A percentile compares a stretch with the other conserved stretches of the same genome.
These are phyloP conservation scores for Sporisorium sorghi DNA, from an alignment of 1,284 basidiomycete genomes.

Conservation along the genomic window DNA sequence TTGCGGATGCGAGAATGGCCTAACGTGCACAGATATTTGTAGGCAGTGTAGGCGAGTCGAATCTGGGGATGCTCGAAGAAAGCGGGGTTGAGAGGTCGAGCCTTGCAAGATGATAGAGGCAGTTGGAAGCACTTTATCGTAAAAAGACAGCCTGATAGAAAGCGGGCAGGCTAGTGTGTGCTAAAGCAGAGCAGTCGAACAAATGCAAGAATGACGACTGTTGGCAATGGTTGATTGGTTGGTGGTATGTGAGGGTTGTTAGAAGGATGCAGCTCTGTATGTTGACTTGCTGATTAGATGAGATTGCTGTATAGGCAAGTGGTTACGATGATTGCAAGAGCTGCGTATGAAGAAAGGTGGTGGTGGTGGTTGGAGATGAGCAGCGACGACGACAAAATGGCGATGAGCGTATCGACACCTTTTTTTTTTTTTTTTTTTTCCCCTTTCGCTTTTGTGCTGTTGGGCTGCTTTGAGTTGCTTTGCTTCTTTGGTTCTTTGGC, in stretches of 20 bases:
- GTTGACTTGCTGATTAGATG: conserved; percentile 2
- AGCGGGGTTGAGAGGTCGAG: not conserved
- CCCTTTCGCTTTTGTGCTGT: not conserved
- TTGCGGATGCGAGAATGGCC: conserved; percentile 6
- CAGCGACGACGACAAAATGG: conserved; percentile 4
- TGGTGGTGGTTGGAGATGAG: conserved; percentile 13
- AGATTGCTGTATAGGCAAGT: not conserved
- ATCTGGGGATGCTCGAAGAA: conserved; percentile 4
- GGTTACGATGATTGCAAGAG: conserved; percentile 9
- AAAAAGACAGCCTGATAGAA: conserved; percentile 1
- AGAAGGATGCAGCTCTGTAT: conserved; percentile 3
- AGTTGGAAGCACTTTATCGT: too few species aligned
- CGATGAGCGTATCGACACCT: conserved; percentile 25
- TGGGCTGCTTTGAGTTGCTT: not conserved
- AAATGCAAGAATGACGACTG: not conserved
- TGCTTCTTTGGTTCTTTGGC: conserved; percentile 3
- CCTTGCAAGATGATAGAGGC: conserved; percentile 10
- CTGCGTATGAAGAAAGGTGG: conserved; percentile 7
- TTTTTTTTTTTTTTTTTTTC: not conserved
- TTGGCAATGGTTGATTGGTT: too few species aligned
- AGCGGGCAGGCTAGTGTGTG: not conserved
- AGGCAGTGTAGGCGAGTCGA: conserved; percentile 28
- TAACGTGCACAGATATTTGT: conserved; percentile 49
- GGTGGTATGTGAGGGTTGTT: not conserved
- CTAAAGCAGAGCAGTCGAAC: not conserved